phyloP scores from a whole-genome alignment of 176 grass and related monocot species.

The Tillandsia fasciculata region DNA sequence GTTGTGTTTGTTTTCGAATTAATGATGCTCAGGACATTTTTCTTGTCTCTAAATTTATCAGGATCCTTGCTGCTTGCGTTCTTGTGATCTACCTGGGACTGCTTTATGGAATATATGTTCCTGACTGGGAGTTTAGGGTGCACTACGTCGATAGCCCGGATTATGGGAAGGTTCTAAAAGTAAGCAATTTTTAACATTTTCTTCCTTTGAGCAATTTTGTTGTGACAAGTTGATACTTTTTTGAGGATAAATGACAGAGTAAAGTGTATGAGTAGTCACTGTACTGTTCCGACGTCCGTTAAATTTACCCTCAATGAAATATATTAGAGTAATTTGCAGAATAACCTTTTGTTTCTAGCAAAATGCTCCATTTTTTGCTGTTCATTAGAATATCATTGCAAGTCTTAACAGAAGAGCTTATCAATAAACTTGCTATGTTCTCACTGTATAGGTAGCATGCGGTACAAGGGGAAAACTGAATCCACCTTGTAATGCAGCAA shows the following conservation, averaged over 20 bases:
- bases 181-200: constrained; percentile 9
- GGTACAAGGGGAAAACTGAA: constrained; percentile 60
- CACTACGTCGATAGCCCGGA: constrained; percentile 35
- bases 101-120: constrained; percentile 68
- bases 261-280: background rate
- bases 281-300: background rate
- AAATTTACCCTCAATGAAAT: no score
- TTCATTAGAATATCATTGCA: no score
- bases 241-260: no score
- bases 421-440: constrained; percentile 8
- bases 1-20: background rate
- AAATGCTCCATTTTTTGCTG: background rate
- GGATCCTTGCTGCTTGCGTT: constrained; percentile 70
- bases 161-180: constrained; percentile 52
- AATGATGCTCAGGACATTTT: background rate
- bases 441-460: constrained; percentile 57
- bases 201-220: no score
- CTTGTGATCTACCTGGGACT: constrained; percentile 55
- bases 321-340: background rate
- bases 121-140: constrained; percentile 88
- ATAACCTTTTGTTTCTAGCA: background rate
- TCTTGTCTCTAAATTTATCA: constrained; percentile 17
- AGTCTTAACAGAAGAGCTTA: background rate
- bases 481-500: constrained; percentile 87
- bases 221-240: no score